Base-by-base conservation (phyloP, 2,329 filamentous ascomycete genomes). In the Podosphaera xanthii region DNA sequence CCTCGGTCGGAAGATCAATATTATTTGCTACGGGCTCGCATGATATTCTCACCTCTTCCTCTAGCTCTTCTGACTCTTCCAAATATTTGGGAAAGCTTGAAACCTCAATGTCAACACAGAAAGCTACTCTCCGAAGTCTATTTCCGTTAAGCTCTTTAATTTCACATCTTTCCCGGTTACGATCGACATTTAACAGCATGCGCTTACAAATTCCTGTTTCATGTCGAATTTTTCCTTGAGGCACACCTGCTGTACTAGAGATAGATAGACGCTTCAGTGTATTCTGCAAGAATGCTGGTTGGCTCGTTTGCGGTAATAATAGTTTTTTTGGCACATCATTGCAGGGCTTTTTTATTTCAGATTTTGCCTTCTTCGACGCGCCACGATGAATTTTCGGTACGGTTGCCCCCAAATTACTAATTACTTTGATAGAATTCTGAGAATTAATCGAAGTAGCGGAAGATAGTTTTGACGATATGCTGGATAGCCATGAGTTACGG, bases 21-120 rank as follows among this genome's bases (percentile, higher is more conserved):
- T 54, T 31, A 54, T 54, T 54, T 12, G 3, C 4, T 12, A 35
- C 52, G 38, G 31, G 12, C 4, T 35, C 34, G 22, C 12, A 35
- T 10, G 52, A 35, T 5, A 12, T 80, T 65, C 82, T 84, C 66
- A 87, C 84, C 42, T 77, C 75, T 14, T 79, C 72, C 8, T 76
- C 62, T 62, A 68, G 72, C 59, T 66, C 66, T 53, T 69, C 71
- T 14, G 73, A 72, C 14, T 75, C 75, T 2, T 92, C 86, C 12
- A 75, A 72, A 65, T 94, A 92, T 65, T 81, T 83, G 33, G 90
- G 87, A 67, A 87, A 82, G 0, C 89, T 87, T 2, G 91, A 91
- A 67, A 98, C 94, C 70, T 98, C 92, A 3, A 98, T 90, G 67
- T 98, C 92, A 2, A 98, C 92, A 65, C 87, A 95, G 68, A 98